These are phyloP conservation scores for Chlamydomonas incerta DNA, from an alignment of 139 green algal genomes.

Conservation along the genomic window DNA sequence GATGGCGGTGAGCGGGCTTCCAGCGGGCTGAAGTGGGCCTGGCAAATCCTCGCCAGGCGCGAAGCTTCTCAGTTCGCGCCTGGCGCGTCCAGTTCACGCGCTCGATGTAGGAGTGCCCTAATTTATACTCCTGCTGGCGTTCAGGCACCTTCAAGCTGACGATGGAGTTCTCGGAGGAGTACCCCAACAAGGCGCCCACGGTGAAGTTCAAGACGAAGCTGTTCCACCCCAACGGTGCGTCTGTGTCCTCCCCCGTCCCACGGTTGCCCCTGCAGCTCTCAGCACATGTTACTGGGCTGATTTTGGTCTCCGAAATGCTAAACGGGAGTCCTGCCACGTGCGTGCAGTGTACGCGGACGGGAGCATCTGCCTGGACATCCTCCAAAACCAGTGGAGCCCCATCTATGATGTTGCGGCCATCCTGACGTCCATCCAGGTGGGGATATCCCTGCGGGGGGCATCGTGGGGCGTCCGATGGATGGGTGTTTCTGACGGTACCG, in stretches of 20 bases:
- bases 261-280: no score
- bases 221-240: conserved; percentile 94
- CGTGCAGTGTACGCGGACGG: conserved; percentile 91
- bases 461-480: no score
- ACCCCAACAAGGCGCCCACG: conserved; percentile 96
- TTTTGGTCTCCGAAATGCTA: no score
- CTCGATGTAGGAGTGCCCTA: no score
- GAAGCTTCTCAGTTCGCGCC: neutral
- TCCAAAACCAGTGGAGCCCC: conserved; percentile 99
- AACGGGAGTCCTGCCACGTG: no score
- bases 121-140: no score
- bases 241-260: no score
- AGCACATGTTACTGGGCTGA: no score
- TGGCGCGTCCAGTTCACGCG: no score
- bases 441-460: neutral
- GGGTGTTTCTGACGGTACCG: no score
- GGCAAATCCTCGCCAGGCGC: neutral
- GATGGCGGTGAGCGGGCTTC: conserved; percentile 83
- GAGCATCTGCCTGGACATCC: conserved; percentile 98
- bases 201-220: conserved; percentile 96
- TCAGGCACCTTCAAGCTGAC: conserved; percentile 96
- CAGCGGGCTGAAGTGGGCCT: neutral
- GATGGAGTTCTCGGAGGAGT: conserved; percentile 97
- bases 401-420: conserved; percentile 98
- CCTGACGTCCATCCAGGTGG: conserved; percentile 95